These are phyloP conservation scores for Arxiozyma slooffiae DNA, from an alignment of 1,139 yeast genomes.

Conservation along the genomic window DNA sequence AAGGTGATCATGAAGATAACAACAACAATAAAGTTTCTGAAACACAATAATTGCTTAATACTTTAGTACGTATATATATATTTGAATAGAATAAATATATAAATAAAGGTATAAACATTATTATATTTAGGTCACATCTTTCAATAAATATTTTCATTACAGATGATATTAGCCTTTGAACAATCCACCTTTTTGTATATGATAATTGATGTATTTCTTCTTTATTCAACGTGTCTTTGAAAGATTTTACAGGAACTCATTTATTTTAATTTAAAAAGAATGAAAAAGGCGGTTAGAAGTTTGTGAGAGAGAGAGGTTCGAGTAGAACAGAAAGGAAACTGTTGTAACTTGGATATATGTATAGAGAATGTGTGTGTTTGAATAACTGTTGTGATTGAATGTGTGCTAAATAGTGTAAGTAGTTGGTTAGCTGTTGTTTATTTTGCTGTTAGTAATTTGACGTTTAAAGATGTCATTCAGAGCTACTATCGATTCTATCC, in stretches of 20 bases:
- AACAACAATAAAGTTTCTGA: background rate
- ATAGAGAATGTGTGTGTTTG: too few relatives aligned
- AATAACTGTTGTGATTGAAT: background rate
- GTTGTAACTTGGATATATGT: background rate
- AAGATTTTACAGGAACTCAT: background rate
- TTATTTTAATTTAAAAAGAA: background rate
- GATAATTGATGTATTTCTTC: background rate
- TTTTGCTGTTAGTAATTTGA: background rate
- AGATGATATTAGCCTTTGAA: background rate
- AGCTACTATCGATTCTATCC: constrained; percentile 19
- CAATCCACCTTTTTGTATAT: too few relatives aligned
- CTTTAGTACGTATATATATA: background rate
- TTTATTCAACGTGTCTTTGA: background rate
- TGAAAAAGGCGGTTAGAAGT: background rate
- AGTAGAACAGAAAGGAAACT: background rate
- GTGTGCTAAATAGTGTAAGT: background rate
- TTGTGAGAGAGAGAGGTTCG: background rate
- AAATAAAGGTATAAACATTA: too few relatives aligned
- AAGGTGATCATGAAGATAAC: background rate
- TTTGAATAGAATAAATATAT: background rate
- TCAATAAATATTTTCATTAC: background rate
- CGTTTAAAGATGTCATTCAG: constrained; percentile 21
- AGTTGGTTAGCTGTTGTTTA: background rate
- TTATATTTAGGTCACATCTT: too few relatives aligned
- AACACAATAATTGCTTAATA: background rate